Conservation (phyloP, 768 basidiomycete genomes). For the Panaeolus cyanescens region DNA sequence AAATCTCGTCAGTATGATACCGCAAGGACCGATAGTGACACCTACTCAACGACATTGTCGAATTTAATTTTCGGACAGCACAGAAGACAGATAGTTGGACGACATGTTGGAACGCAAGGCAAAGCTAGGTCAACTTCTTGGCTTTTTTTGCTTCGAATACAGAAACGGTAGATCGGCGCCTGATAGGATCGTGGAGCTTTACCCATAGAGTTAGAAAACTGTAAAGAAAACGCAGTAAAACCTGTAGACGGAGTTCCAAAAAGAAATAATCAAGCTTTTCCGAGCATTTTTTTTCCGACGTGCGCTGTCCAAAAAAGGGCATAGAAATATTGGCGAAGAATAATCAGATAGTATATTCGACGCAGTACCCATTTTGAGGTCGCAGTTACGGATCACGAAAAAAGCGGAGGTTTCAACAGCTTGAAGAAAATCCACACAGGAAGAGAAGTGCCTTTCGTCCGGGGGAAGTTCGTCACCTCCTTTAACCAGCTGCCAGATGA, state of each 20-base stretch:
- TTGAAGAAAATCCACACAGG: slow-evolving; percentile 7
- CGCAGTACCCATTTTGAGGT: background rate
- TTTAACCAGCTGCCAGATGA: background rate
- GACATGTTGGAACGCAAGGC: slow-evolving; percentile 13
- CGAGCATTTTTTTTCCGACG: background rate
- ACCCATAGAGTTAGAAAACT: background rate
- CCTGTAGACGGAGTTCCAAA: background rate
- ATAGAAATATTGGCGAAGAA: background rate
- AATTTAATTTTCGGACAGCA: slow-evolving; percentile 18
- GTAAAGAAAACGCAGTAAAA: background rate
- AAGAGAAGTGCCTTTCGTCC: slow-evolving; percentile 6
- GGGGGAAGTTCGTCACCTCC: background rate
- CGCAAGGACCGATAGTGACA: slow-evolving; percentile 16
- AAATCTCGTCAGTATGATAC: slow-evolving; percentile 7
- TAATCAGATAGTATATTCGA: background rate
- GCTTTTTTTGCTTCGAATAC: slow-evolving; percentile 4
- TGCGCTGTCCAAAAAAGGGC: background rate
- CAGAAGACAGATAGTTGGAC: slow-evolving; percentile 11
- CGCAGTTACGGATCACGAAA: slow-evolving; percentile 25
- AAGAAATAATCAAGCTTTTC: background rate
- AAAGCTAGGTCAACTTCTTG: slow-evolving; percentile 9
- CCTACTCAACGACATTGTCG: slow-evolving; percentile 19
- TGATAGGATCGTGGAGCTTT: slow-evolving; percentile 15
- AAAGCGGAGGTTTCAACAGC: slow-evolving; percentile 22
- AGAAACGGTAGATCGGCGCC: slow-evolving; percentile 17